These are phyloP conservation scores for Tetrahymena borealis DNA, from an alignment of 73 alveolate species.

Conservation along the genomic window DNA sequence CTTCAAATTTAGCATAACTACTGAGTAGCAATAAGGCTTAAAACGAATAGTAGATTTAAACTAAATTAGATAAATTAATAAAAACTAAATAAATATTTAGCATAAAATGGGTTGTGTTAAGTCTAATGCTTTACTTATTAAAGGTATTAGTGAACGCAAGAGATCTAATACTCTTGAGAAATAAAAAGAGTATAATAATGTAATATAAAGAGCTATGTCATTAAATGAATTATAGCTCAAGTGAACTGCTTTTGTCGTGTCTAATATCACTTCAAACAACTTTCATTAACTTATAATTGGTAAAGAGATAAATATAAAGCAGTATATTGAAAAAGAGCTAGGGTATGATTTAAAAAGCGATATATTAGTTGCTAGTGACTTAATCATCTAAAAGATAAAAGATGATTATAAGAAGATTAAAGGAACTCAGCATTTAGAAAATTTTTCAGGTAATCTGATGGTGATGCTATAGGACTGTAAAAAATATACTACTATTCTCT, in stretches of 20 bases:
- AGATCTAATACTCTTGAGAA: background rate
- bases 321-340: background rate
- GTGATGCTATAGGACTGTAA: background rate
- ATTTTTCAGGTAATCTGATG: background rate
- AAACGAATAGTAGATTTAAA: no score
- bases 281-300: background rate
- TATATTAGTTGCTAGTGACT: background rate
- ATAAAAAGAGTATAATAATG: background rate
- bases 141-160: background rate
- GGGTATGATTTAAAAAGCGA: background rate
- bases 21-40: no score
- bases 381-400: background rate
- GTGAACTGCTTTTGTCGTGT: background rate
- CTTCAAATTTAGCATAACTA: no score
- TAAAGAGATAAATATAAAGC: background rate
- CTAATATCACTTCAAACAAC: background rate
- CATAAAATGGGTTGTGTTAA: background rate
- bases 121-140: background rate
- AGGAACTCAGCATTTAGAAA: background rate
- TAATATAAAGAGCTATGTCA: background rate
- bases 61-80: background rate
- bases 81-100: background rate
- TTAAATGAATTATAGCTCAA: background rate
- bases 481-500: background rate
- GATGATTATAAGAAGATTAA: background rate